Conservation (phyloP, 176 grass and related monocot genomes). For the Aegilops umbellulata region DNA sequence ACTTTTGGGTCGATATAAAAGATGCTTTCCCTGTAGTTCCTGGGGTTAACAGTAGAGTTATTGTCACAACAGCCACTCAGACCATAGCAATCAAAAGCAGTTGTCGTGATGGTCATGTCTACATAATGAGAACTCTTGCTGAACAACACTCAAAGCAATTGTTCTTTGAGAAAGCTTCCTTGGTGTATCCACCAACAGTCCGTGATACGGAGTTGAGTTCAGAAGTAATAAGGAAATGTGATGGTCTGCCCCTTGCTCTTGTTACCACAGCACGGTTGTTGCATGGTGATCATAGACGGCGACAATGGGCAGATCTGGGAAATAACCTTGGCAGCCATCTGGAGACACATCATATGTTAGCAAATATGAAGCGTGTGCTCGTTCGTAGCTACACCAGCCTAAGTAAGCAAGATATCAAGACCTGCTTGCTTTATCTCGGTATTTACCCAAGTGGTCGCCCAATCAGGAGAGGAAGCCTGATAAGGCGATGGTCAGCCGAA, state of each 20-base stretch:
- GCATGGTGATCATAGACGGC: not conserved
- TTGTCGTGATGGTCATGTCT: too few relatives aligned
- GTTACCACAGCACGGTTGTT: not conserved
- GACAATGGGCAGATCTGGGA: not conserved
- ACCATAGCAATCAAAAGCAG: too few relatives aligned
- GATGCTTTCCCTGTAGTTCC: too few relatives aligned
- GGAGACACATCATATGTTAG: not conserved
- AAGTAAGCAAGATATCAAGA: not conserved
- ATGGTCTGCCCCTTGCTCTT: conserved; percentile 10
- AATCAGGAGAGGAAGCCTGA: not conserved
- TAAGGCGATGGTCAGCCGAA: conserved; percentile 29
- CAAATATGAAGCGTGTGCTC: not conserved
- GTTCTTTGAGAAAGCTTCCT: too few relatives aligned
- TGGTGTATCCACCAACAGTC: too few relatives aligned
- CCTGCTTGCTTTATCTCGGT: not conserved
- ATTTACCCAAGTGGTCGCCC: not conserved
- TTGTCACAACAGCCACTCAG: too few relatives aligned
- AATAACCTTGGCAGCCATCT: not conserved
- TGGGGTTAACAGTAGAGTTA: too few relatives aligned
- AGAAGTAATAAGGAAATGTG: not conserved
- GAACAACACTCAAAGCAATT: too few relatives aligned
- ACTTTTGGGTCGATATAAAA: too few relatives aligned
- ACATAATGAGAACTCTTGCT: too few relatives aligned
- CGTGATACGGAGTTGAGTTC: too few relatives aligned
- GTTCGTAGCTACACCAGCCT: not conserved